A percentile compares a stretch with the other conserved stretches of the same genome.
Conservation (phyloP, 192 early-diverging fungal genomes). For the Helicostylum pulchrum region DNA sequence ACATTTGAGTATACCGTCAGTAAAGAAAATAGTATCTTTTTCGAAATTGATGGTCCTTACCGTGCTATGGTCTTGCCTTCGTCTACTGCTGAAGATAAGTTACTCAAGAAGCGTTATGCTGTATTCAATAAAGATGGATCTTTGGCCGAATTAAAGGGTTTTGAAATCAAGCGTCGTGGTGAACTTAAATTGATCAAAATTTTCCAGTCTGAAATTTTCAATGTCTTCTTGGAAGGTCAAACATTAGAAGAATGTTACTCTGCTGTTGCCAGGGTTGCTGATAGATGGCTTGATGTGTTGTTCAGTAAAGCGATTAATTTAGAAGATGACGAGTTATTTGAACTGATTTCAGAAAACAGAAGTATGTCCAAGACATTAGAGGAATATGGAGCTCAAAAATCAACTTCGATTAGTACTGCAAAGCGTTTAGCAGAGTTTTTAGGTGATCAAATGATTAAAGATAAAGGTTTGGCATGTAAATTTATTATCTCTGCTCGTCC, state of each 20-base stretch:
- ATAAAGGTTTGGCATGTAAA: slow-evolving; percentile 92
- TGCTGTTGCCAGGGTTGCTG: slow-evolving; percentile 82
- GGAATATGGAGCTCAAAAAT: slow-evolving; percentile 92
- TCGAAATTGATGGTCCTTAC: slow-evolving; percentile 99
- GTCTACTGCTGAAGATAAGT: slow-evolving; percentile 92
- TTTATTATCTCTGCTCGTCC: slow-evolving; percentile 92
- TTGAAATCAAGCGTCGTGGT: slow-evolving; percentile 97
- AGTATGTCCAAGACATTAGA: slow-evolving; percentile 94
- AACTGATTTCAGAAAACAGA: slow-evolving; percentile 95
- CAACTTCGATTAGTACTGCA: slow-evolving; percentile 93
- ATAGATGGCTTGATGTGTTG: slow-evolving; percentile 95
- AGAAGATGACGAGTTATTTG: slow-evolving; percentile 86
- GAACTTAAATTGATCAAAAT: slow-evolving; percentile 98
- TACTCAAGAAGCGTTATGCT: slow-evolving; percentile 97
- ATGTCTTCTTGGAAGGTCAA: slow-evolving; percentile 84
- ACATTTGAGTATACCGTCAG: slow-evolving; percentile 60
- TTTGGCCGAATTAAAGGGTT: slow-evolving; percentile 96
- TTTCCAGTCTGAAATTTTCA: slow-evolving; percentile 94
- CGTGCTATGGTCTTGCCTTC: slow-evolving; percentile 96
- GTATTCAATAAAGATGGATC: slow-evolving; percentile 95
- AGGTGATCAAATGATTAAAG: slow-evolving; percentile 97
- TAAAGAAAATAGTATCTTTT: slow-evolving; percentile 96
- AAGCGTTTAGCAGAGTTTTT: slow-evolving; percentile 93
- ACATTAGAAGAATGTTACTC: slow-evolving; percentile 87
- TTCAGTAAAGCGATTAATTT: slow-evolving; percentile 79